Evolutionary conservation across 352 stramenopile genomes (phyloP).

Genomic region (Hyaloperonospora arabidopsidis): DNA sequence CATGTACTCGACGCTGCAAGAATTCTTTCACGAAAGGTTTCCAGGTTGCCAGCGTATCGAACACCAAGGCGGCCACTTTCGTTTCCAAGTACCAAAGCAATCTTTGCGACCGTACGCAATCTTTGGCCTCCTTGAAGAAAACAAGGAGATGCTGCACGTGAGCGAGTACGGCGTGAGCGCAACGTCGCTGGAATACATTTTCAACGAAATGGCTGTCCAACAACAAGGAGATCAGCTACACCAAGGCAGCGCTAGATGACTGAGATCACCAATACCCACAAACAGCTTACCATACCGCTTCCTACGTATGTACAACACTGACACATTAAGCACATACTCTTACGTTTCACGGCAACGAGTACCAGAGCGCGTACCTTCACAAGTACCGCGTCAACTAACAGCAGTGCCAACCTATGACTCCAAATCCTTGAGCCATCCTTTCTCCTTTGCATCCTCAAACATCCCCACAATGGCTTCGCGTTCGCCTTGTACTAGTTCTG

Average conservation of each 20-base stretch:
- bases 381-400: too few species aligned
- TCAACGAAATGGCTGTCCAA: slow-evolving; percentile 86
- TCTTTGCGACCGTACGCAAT: slow-evolving; percentile 42
- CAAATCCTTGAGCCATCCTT: slow-evolving; percentile 67
- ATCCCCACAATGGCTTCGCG: slow-evolving; percentile 53
- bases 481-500: slow-evolving; percentile 52
- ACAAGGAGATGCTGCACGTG: slow-evolving; percentile 52
- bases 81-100: slow-evolving; percentile 64
- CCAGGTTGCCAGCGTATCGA: slow-evolving; percentile 39
- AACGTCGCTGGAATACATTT: slow-evolving; percentile 89
- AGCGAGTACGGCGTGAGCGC: slow-evolving; percentile 86
- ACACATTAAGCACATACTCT: background rate
- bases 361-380: too few species aligned
- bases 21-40: slow-evolving; percentile 43
- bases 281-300: background rate
- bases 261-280: slow-evolving; percentile 20
- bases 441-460: slow-evolving; percentile 65
- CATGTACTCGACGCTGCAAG: slow-evolving; percentile 28
- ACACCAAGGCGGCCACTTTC: slow-evolving; percentile 58
- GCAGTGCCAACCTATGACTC: slow-evolving; percentile 14
- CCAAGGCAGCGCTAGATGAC: slow-evolving; percentile 29
- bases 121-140: slow-evolving; percentile 72
- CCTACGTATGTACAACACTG: slow-evolving; percentile 15
- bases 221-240: slow-evolving; percentile 50
- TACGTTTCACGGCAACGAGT: too few species aligned